These are phyloP conservation scores for Chaetoscypha palmicola DNA, from an alignment of 2,329 filamentous ascomycete genomes.

Conservation along the genomic window DNA sequence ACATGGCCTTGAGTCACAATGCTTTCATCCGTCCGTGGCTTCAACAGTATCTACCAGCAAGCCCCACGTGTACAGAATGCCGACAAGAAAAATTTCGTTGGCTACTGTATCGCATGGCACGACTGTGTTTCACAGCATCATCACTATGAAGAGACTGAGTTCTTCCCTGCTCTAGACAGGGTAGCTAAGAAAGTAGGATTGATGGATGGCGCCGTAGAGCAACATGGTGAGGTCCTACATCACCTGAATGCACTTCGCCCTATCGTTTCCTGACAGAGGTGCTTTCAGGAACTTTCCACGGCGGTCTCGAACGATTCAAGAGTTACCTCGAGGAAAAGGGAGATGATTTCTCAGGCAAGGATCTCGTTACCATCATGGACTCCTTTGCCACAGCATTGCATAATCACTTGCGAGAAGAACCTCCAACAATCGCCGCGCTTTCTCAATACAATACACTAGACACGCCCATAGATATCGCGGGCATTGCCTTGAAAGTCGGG, in stretches of 20 bases:
- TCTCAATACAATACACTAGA: conserved; percentile 11
- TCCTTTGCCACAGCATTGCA: conserved; percentile 14
- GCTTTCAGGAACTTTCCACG: too few relatives aligned
- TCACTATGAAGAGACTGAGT: conserved; percentile 14
- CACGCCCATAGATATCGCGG: conserved; percentile 11
- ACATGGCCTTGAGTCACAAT: conserved; percentile 58
- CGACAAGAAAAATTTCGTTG: conserved; percentile 51
- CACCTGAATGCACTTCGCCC: not conserved
- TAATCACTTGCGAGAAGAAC: conserved; percentile 16
- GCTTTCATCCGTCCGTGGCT: conserved; percentile 54
- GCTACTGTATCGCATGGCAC: conserved; percentile 51
- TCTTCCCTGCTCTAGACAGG: conserved; percentile 17
- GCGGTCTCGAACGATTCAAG: conserved; percentile 13
- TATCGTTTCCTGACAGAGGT: too few relatives aligned
- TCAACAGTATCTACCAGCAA: conserved; percentile 57
- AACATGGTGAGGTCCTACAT: conserved; percentile 14
- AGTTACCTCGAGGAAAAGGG: conserved; percentile 10
- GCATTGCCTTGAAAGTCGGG: conserved; percentile 10
- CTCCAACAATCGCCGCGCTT: conserved; percentile 11
- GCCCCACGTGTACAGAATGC: conserved; percentile 42
- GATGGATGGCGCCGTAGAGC: conserved; percentile 17
- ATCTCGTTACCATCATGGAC: conserved; percentile 19
- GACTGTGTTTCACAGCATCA: conserved; percentile 44
- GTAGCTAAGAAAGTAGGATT: conserved; percentile 12
- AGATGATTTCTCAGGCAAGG: conserved; percentile 2